These are phyloP conservation scores for Obelidium mucronatum DNA, from an alignment of 192 early-diverging fungal genomes.

Conservation along the genomic window DNA sequence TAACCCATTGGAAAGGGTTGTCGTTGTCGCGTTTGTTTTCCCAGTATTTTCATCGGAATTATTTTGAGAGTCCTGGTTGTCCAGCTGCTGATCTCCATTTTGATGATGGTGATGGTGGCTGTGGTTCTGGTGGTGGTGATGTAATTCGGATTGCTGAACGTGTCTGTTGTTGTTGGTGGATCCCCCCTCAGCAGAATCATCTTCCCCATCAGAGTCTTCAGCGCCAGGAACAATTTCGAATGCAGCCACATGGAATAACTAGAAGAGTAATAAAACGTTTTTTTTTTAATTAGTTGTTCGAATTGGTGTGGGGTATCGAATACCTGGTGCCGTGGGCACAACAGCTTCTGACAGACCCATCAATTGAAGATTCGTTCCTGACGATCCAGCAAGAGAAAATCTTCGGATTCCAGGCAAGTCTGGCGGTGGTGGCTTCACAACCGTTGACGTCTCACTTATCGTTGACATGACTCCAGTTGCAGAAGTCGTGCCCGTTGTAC, in stretches of 20 bases:
- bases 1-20: background rate
- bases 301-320: too few species aligned
- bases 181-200: constrained; percentile 2
- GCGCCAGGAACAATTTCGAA: constrained; percentile 28
- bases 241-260: constrained; percentile 12
- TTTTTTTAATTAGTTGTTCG: too few species aligned
- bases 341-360: background rate
- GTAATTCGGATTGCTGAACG: too few species aligned
- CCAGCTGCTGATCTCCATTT: background rate
- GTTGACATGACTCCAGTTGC: background rate
- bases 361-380: background rate
- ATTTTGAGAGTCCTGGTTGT: background rate
- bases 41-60: background rate
- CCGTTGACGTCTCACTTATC: background rate
- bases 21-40: background rate
- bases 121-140: background rate
- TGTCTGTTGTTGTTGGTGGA: background rate
- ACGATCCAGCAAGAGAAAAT: background rate
- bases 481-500: too few species aligned
- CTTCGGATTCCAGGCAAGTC: background rate
- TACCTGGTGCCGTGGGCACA: background rate
- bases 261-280: too few species aligned
- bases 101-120: background rate
- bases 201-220: constrained; percentile 11
- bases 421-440: background rate